Base-by-base conservation (phyloP, 2,329 filamentous ascomycete genomes). In the Botrytis deweyae region DNA sequence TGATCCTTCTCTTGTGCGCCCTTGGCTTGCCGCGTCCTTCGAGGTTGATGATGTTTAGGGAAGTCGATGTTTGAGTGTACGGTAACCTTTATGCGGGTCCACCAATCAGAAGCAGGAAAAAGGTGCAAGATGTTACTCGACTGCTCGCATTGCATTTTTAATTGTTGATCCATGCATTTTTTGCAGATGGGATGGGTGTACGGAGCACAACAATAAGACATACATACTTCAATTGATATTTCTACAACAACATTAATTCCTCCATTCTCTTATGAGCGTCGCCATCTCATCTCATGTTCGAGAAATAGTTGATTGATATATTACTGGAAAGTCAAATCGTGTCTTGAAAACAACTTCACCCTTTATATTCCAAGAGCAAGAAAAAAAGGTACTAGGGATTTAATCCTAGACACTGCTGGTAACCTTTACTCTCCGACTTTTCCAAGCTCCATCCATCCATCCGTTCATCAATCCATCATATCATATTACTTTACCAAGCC, bases 371-470 rank as follows among this genome's bases (percentile, higher is more conserved):
- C 65, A 20, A 67, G 33, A 29, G 52, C 25, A 33, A 14, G 42
- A 68, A 33, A 49, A 68, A 68, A 68, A 29, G 46, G 49, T 49
- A 42, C 65, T 42, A 68, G 36, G 8, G 14, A n/a, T n/a, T 62
- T 70, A 29, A 64, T 64, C 69, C 44, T 5, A 65, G 44, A 63
- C 52, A 25, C 14, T 18, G 1, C 18, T 71, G 3, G 40, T 65
- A 38, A 40, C 61, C 44, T 52, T 44, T 29, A 44, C 52, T 72
- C 64, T 72, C 55, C 64, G 63, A 69, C 52, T 59, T 72, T 69
- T 69, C 52, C 38, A 33, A 59, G 40, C 49, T 69, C 36, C 61
- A 44, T 67, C 61, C 46, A 62, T 25, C 33, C 59, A 40, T 44
- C 16, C 42, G 18, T 62, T 8, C 64, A 67, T 67, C 64, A 25